Evolutionary conservation across 129 eudicot species (phyloP).

Genomic region (Calendula officinalis): DNA sequence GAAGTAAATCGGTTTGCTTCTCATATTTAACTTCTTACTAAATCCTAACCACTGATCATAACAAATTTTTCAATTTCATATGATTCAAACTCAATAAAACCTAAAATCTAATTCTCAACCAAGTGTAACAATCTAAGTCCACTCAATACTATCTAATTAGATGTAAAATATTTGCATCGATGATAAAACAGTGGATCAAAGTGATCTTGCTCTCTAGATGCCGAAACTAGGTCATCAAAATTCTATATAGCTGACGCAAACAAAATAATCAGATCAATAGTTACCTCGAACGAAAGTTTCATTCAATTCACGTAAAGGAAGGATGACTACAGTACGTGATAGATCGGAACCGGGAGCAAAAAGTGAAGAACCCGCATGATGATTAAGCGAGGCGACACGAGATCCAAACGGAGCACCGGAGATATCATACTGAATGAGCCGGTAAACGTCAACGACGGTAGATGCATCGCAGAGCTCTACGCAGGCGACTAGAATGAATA

Average conservation of each 20-base stretch:
- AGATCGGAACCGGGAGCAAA: conserved; percentile 60
- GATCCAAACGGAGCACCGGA: conserved; percentile 92
- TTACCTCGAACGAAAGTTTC: conserved; percentile 63
- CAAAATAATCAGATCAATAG: neutral
- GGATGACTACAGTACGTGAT: conserved; percentile 70
- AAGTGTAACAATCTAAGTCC: neutral
- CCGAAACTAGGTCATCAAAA: neutral
- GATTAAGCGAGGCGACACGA: conserved; percentile 71
- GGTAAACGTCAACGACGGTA: conserved; percentile 84
- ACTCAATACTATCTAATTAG: neutral
- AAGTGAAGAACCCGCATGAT: conserved; percentile 77
- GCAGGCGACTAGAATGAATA: conserved; percentile 60
- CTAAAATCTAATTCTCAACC: too few relatives aligned
- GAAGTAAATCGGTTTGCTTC: neutral
- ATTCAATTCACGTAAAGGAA: conserved; percentile 73
- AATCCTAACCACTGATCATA: neutral
- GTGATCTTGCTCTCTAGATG: conserved; percentile 11
- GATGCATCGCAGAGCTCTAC: conserved; percentile 91
- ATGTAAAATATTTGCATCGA: neutral
- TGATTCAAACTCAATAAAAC: neutral
- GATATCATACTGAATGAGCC: conserved; percentile 85
- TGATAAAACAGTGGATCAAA: neutral
- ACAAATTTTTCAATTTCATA: neutral
- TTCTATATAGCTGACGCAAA: neutral
- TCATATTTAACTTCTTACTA: conserved; percentile 2